phyloP scores from a whole-genome alignment of 2,329 filamentous ascomycete genomes.

The Pseudogymnoascus sp. region DNA sequence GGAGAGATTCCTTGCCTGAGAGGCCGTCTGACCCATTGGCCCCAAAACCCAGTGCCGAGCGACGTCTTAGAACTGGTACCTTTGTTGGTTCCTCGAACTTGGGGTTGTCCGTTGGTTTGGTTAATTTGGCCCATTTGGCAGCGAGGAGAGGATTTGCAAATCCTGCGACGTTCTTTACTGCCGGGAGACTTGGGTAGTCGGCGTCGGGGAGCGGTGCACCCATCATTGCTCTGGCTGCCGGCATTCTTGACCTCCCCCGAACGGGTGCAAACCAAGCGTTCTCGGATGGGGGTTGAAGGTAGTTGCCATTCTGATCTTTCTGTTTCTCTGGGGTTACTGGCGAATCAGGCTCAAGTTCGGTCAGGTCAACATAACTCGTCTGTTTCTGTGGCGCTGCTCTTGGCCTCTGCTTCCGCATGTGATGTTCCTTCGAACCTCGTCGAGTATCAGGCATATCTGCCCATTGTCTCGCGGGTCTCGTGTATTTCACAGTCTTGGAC shows the following conservation, averaged over 20 bases:
- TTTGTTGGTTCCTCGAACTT: neutral
- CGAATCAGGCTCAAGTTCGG: no score
- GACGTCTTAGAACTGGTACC: neutral
- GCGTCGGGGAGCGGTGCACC: neutral
- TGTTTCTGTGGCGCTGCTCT: neutral
- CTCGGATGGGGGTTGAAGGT: neutral
- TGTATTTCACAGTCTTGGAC: neutral
- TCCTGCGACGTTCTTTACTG: neutral
- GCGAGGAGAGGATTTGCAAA: neutral
- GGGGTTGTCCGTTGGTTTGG: neutral
- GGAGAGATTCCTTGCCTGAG: neutral
- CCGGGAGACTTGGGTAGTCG: neutral
- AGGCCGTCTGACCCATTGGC: neutral
- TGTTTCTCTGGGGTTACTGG: neutral
- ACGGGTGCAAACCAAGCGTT: neutral
- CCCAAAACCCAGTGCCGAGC: neutral
- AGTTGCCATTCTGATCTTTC: neutral
- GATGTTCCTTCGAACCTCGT: neutral
- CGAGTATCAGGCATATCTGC: neutral
- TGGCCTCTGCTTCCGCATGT: neutral
- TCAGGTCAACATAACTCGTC: neutral
- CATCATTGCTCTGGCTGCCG: neutral
- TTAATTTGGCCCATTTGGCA: neutral
- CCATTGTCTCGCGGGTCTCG: neutral
- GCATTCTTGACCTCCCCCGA: neutral